Evolutionary conservation across 106 monocot species (phyloP).

Genomic region (Amphibolis antarctica): DNA sequence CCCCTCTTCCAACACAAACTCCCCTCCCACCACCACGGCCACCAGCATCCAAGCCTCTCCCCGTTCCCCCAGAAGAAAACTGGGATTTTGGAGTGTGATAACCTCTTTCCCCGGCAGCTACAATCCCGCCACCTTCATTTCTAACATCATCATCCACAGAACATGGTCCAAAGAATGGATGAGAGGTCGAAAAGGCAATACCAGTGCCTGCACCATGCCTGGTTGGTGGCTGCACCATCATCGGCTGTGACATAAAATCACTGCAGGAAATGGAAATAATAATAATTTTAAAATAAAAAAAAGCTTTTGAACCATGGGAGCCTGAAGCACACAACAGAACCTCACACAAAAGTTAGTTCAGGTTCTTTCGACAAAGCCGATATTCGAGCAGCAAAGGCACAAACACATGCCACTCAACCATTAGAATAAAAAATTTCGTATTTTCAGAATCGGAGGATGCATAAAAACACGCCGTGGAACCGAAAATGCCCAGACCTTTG

Average conservation of each 20-base stretch:
- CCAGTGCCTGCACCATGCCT: background rate
- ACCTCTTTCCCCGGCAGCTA: background rate
- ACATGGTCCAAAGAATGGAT: background rate
- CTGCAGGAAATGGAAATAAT: background rate
- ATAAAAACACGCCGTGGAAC: too few relatives aligned
- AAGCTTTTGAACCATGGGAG: background rate
- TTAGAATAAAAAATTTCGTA: too few relatives aligned
- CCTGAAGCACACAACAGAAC: too few relatives aligned
- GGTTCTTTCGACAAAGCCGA: too few relatives aligned
- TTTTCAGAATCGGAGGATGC: too few relatives aligned
- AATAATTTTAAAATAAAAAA: background rate
- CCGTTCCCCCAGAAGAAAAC: conserved; percentile 5
- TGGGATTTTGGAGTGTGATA: background rate
- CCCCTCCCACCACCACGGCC: conserved; percentile 10
- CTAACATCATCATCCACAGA: background rate
- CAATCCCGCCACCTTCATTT: background rate
- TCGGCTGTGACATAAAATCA: conserved; percentile 12
- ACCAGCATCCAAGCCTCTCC: conserved; percentile 13
- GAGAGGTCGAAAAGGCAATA: too few relatives aligned
- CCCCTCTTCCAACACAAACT: conserved; percentile 14
- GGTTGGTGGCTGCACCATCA: background rate
- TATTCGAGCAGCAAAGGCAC: too few relatives aligned
- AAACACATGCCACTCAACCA: too few relatives aligned
- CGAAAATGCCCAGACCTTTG: too few relatives aligned
- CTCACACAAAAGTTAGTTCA: too few relatives aligned